These are phyloP conservation scores for Gynostemma pentaphyllum DNA, from an alignment of 306 rosid genomes.

Conservation along the genomic window DNA sequence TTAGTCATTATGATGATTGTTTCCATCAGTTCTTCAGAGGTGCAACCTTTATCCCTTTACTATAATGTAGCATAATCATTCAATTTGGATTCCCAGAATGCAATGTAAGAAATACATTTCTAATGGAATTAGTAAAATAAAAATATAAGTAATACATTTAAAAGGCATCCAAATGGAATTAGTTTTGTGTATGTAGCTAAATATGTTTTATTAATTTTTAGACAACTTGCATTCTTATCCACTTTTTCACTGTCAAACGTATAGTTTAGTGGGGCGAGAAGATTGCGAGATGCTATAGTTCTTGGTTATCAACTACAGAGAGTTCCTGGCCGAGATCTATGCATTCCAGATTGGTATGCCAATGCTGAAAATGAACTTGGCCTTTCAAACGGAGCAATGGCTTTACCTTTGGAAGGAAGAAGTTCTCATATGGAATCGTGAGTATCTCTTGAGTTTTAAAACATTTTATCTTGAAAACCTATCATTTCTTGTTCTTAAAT, in stretches of 20 bases:
- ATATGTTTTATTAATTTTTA: not conserved
- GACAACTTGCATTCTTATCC: not conserved
- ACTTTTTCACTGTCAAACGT: constrained; percentile 13
- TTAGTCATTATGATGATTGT: not conserved
- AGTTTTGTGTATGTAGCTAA: not conserved
- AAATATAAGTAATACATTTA: too few species aligned
- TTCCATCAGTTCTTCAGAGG: not conserved
- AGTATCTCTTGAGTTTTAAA: constrained; percentile 23
- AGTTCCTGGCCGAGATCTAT: constrained; percentile 71
- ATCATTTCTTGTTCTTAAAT: not conserved
- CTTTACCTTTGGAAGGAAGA: constrained; percentile 24
- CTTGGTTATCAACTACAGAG: constrained; percentile 99
- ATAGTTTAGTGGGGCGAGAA: constrained; percentile 90
- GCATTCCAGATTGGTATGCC: constrained; percentile 94
- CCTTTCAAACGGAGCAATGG: constrained; percentile 31
- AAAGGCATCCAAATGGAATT: not conserved
- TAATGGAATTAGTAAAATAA: too few species aligned
- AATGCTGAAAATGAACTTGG: constrained; percentile 71
- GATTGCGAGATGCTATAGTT: constrained; percentile 92
- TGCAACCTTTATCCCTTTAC: too few species aligned
- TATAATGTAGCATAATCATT: too few species aligned
- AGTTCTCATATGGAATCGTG: constrained; percentile 37
- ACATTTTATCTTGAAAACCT: not conserved
- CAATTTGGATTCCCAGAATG: too few species aligned
- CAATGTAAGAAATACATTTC: too few species aligned